Conservation (phyloP, 345 rosid species). For the Salix purpurea region DNA sequence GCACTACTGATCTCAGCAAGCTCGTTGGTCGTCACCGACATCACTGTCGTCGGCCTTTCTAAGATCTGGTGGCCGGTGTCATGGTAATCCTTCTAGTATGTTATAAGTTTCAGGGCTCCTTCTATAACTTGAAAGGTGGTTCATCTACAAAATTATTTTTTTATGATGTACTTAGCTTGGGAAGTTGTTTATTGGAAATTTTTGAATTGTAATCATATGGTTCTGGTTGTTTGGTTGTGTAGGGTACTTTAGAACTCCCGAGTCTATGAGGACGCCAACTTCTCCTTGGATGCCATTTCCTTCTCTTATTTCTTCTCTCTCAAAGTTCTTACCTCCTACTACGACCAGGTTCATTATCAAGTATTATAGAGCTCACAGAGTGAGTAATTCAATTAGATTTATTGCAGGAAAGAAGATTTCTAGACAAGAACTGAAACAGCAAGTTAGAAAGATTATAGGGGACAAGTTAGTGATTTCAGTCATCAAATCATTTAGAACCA, state of each 20-base stretch:
- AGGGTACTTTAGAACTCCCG: constrained; percentile 31
- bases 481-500: constrained; percentile 52
- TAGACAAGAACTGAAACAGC: constrained; percentile 26
- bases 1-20: too few relatives aligned
- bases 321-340: constrained; percentile 43
- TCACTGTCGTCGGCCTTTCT: too few relatives aligned
- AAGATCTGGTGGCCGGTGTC: too few relatives aligned
- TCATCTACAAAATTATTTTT: not conserved
- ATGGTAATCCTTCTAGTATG: constrained; percentile 19
- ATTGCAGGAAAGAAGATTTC: too few relatives aligned
- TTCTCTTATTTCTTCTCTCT: constrained; percentile 50
- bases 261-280: constrained; percentile 34
- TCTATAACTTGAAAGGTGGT: constrained; percentile 34
- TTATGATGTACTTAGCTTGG: not conserved
- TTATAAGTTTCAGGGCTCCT: constrained; percentile 57
- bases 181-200: not conserved
- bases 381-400: constrained; percentile 18
- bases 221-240: constrained; percentile 3
- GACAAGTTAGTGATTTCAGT: constrained; percentile 61
- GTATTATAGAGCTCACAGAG: constrained; percentile 47
- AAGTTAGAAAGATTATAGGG: constrained; percentile 59
- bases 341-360: constrained; percentile 41
- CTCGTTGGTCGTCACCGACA: too few relatives aligned
- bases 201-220: not conserved
- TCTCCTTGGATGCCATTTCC: constrained; percentile 85